A percentile compares a stretch with the other conserved stretches of the same genome.
Evolutionary conservation across 441 rosid genomes (phyloP).

Genomic region (Gossypium schwendimanii): DNA sequence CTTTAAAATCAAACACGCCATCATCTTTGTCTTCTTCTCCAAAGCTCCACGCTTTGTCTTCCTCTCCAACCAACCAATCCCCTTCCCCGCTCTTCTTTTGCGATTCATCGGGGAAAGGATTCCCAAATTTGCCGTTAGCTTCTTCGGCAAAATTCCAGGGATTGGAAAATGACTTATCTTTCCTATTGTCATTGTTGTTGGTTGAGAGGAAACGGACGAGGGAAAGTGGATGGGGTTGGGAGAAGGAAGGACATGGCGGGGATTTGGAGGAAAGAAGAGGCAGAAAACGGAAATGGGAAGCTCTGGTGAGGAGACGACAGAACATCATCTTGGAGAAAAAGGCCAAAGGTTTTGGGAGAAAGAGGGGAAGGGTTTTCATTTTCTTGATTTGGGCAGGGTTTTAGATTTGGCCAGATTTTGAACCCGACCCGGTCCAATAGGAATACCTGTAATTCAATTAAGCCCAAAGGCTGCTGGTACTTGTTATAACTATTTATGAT

Average conservation of each 20-base stretch:
- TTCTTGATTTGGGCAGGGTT: not conserved
- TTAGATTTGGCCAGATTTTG: not conserved
- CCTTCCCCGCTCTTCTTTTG: slow-evolving; percentile 20
- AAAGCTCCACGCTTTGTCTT: slow-evolving; percentile 40
- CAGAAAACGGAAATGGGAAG: slow-evolving; percentile 51
- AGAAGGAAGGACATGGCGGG: slow-evolving; percentile 10
- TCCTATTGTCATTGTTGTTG: slow-evolving; percentile 22
- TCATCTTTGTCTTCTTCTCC: slow-evolving; percentile 34
- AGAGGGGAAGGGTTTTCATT: not conserved
- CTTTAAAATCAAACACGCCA: slow-evolving; percentile 35
- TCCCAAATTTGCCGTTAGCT: slow-evolving; percentile 28
- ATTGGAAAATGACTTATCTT: slow-evolving; percentile 17
- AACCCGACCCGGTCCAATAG: not conserved
- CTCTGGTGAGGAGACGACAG: slow-evolving; percentile 54
- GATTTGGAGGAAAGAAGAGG: slow-evolving; percentile 32
- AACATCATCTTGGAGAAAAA: slow-evolving; percentile 35
- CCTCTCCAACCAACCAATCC: slow-evolving; percentile 31
- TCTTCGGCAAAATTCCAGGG: slow-evolving; percentile 47
- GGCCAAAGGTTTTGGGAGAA: not conserved
- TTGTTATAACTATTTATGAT: too few relatives aligned
- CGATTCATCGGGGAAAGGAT: slow-evolving; percentile 29
- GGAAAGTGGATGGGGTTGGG: slow-evolving; percentile 24
- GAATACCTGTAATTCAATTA: not conserved
- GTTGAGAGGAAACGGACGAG: slow-evolving; percentile 43
- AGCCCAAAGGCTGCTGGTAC: not conserved